Base-by-base conservation (phyloP, 345 rosid genomes). In the Gossypium raimondii region DNA sequence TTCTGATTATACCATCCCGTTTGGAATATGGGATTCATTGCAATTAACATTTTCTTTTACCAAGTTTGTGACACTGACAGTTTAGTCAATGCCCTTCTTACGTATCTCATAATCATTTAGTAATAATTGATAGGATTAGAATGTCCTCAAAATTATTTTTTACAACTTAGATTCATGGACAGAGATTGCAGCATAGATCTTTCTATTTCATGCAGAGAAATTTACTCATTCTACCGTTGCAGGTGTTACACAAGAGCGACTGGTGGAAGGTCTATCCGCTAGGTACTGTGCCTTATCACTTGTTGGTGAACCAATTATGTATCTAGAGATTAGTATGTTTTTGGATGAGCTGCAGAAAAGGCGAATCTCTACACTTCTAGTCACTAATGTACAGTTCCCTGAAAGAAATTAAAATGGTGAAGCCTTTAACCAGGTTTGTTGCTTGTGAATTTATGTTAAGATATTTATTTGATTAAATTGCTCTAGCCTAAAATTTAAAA, bases 251-350 rank as follows among this genome's bases (percentile, higher is more conserved):
- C 64, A 82, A 75, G 98, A 93, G 81, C 84, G 87, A 77, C 80
- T 93, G 80, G 78, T 77, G 16, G 98, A 95, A 85, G 99, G 98
- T 77, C 90, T 95, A 51, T 80, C 89, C 51, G 98, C 99, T 18
- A 86, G 92, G 81, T 98, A 95, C 75, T 93, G 98, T 90, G 97
- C 99, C 65, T 80, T 95, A 45, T 95, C 98, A 47, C 98, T 95
- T 78, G 99, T 91, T 83, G 98, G 99, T 72, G 98, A 95, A 82
- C 98, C 99, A 22, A 93, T 95, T 60, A 91, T 95, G 97, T 95
- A 93, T 81, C 98, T 98, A 7, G 96, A 91, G 83, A 95, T 93
- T 77, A 95, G 91, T 77, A 76, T 82, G 43, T 94, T 95, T 79
- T 93, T 95, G 71, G 91, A 93, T 84, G 99, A 95, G 82, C 89